These are phyloP conservation scores for Tolypocladium endophyticum DNA, from an alignment of 2,329 filamentous ascomycete genomes.

Conservation along the genomic window DNA sequence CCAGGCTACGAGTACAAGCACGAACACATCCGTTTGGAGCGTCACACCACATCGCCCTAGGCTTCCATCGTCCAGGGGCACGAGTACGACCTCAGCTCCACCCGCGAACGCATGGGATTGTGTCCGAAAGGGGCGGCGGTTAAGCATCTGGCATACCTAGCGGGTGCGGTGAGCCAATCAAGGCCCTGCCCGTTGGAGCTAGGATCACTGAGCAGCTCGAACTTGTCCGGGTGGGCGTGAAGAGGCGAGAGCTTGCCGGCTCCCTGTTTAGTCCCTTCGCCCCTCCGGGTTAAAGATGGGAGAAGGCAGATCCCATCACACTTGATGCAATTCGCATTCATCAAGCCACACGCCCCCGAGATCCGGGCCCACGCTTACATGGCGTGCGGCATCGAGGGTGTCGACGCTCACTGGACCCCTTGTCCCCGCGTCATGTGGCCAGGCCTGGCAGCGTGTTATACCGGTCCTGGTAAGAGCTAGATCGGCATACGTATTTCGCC, in stretches of 20 bases:
- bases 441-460: background rate
- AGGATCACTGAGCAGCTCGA: background rate
- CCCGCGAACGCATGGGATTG: too few species aligned
- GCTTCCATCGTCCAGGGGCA: too few species aligned
- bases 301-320: background rate
- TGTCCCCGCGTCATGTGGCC: background rate
- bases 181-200: background rate
- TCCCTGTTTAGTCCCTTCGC: background rate
- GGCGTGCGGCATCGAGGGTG: too few species aligned
- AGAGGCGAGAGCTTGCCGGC: background rate
- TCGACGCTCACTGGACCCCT: background rate
- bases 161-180: background rate
- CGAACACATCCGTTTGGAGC: too few species aligned
- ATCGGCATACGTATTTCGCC: background rate
- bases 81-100: too few species aligned
- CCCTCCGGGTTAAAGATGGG: background rate
- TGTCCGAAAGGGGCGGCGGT: background rate
- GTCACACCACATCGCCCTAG: too few species aligned
- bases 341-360: background rate
- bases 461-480: background rate
- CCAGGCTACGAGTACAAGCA: too few species aligned
- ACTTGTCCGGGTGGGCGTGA: background rate
- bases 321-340: background rate
- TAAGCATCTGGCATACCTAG: background rate
- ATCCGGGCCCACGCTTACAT: background rate